Evolutionary conservation across 352 stramenopile genomes (phyloP).

Genomic region (Phytophthora quininea): DNA sequence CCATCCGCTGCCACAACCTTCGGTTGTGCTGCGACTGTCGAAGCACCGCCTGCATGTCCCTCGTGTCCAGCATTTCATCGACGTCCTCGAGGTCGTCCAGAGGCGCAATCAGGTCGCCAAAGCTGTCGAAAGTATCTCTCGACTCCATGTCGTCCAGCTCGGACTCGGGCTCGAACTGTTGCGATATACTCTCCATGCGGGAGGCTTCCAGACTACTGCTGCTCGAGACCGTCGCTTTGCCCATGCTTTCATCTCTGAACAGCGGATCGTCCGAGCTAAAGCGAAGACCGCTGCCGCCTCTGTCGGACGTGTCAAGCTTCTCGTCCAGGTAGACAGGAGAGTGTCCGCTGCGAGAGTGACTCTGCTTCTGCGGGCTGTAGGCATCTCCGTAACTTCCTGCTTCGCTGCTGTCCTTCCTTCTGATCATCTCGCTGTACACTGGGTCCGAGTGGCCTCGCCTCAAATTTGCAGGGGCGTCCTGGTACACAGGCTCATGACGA

Average conservation of each 20-base stretch:
- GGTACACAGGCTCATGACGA: conserved; percentile 14
- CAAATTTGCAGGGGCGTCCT: conserved; percentile 10
- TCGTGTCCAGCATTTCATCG: conserved; percentile 45
- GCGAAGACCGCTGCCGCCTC: conserved; percentile 15
- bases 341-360: conserved; percentile 2
- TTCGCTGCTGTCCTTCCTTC: conserved; percentile 8
- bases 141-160: conserved; percentile 26
- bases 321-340: conserved; percentile 10
- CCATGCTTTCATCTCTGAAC: conserved; percentile 40
- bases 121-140: conserved; percentile 41
- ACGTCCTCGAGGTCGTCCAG: conserved; percentile 42
- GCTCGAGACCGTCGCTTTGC: conserved; percentile 40
- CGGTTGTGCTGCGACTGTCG: conserved; percentile 31
- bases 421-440: conserved; percentile 2
- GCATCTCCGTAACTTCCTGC: conserved; percentile 10
- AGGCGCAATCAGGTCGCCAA: conserved; percentile 37
- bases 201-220: conserved; percentile 35
- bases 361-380: conserved; percentile 5
- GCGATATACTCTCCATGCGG: conserved; percentile 8
- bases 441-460: conserved; percentile 26
- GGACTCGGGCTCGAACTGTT: conserved; percentile 18
- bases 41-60: conserved; percentile 48
- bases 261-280: conserved; percentile 24
- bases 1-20: conserved; percentile 56
- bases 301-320: conserved; percentile 26